These are phyloP conservation scores for Aaosphaeria pasadenensis DNA, from an alignment of 2,329 filamentous ascomycete genomes.

Conservation along the genomic window DNA sequence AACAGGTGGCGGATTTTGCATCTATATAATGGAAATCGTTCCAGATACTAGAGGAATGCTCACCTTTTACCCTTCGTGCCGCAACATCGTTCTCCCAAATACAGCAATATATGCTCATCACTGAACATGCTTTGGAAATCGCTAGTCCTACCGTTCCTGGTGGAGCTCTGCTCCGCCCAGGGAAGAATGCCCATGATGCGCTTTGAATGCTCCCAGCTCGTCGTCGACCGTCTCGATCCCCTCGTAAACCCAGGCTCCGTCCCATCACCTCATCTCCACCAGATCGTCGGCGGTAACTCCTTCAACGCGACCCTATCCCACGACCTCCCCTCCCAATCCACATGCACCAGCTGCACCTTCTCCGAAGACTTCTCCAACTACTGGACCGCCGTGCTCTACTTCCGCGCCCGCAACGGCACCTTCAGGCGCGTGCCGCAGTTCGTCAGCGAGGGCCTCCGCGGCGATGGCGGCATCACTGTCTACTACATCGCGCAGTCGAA, in stretches of 20 bases:
- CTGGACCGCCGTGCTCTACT: constrained; percentile 28
- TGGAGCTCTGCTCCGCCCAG: constrained; percentile 6
- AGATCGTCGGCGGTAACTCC: constrained; percentile 26
- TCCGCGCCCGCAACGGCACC: constrained; percentile 24
- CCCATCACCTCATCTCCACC: constrained; percentile 21
- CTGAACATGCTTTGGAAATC: constrained; percentile 13
- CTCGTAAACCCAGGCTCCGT: constrained; percentile 27
- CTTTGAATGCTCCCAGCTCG: constrained; percentile 20
- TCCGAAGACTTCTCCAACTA: constrained; percentile 28
- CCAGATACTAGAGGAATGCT: constrained; percentile 1
- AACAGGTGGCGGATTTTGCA: constrained; percentile 1
- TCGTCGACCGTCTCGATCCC: constrained; percentile 21
- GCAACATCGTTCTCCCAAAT: neutral
- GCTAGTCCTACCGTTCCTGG: constrained; percentile 10
- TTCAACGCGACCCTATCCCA: constrained; percentile 11
- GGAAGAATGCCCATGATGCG: constrained; percentile 12
- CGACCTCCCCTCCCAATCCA: constrained; percentile 19
- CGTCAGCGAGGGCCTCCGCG: constrained; percentile 11
- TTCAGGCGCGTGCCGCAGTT: constrained; percentile 25
- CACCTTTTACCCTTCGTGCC: neutral
- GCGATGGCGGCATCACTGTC: constrained; percentile 22
- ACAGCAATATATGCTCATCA: neutral
- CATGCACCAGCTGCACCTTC: constrained; percentile 25
- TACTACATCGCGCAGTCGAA: constrained; percentile 21
- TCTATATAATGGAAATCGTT: constrained; percentile 4